Evolutionary conservation across 257 asterid species (phyloP), one percentile per base, ranked within the genome.

Genomic region (Fraxinus americana): DNA sequence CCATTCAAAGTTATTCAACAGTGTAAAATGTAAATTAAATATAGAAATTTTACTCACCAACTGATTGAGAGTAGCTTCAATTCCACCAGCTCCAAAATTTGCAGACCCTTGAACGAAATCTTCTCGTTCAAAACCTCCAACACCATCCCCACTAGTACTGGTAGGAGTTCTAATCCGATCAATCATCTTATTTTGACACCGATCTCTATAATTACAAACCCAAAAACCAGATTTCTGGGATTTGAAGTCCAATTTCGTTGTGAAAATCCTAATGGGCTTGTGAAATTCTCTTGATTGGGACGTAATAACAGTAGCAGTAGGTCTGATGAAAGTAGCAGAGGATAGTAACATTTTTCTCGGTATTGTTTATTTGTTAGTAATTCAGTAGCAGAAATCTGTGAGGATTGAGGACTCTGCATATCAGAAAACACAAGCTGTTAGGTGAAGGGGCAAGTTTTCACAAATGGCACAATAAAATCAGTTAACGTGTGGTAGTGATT

Each of bases 41-140:
- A n/a, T 23, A 6, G 65, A 75, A 77, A 81, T 14, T 43, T 73
- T 21, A 84, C 89, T 50, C 38, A 94, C 98, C 95, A 89, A 69
- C 75, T 19, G 73, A 81, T 94, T 92, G 19, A 91, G 77, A 66
- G 83, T 82, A 67, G 97, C 85, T 76, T 91, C 86, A 52, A 94
- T 35, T 70, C 91, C 87, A 72, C 68, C 67, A 48, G 79, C 77
- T 23, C 52, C 80, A 38, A 72, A 75, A 73, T 36, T 32, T 63
- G 78, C 54, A 67, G 88, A 76, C 75, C 71, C 91, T 21, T 68
- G 75, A 80, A 86, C 50, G 25, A 88, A 76, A 82, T 85, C 82
- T 75, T 89, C 93, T 78, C 84, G 90, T 79, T 91, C 90, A 50
- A 91, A 81, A 72, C 85, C 82, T 57, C 52, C 67, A 75, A 81